A percentile compares a stretch with the other conserved stretches of the same genome.
phyloP scores from a whole-genome alignment of 2,329 filamentous ascomycete genomes.

The Colletotrichum gloeosporioides region DNA sequence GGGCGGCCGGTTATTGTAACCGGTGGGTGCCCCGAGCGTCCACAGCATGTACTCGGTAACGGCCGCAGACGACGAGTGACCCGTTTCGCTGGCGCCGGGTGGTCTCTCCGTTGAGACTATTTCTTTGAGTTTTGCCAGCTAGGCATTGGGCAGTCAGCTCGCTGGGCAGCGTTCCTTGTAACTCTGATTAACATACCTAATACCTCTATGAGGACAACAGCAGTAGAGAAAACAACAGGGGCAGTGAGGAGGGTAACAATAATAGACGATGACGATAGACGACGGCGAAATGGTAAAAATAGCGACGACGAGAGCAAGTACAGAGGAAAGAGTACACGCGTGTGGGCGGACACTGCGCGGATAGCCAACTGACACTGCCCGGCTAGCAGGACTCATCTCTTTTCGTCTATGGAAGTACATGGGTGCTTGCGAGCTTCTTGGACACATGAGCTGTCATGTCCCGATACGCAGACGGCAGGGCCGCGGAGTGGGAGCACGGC shows the following conservation, averaged over 20 bases:
- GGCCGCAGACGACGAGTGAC: not conserved
- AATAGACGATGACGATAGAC: not conserved
- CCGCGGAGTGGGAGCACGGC: not conserved
- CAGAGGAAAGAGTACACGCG: no score
- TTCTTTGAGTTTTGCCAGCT: not conserved
- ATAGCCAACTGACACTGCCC: no score
- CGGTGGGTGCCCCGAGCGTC: not conserved
- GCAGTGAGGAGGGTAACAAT: rapidly evolving
- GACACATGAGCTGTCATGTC: not conserved
- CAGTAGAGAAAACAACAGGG: rapidly evolving
- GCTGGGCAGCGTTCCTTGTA: not conserved
- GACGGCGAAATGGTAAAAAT: not conserved
- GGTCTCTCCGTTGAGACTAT: not conserved
- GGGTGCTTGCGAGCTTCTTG: rapidly evolving
- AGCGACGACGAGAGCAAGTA: not conserved
- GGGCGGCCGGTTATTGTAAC: not conserved
- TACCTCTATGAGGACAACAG: not conserved
- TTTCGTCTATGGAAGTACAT: not conserved
- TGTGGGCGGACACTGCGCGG: no score
- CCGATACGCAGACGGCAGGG: not conserved
- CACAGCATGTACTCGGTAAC: not conserved
- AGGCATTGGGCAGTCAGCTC: not conserved
- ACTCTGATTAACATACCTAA: rapidly evolving
- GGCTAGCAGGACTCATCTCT: not conserved
- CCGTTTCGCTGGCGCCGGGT: not conserved